Conservation (phyloP, 148 eudicot species). For the Rhododendron ferrugineum region DNA sequence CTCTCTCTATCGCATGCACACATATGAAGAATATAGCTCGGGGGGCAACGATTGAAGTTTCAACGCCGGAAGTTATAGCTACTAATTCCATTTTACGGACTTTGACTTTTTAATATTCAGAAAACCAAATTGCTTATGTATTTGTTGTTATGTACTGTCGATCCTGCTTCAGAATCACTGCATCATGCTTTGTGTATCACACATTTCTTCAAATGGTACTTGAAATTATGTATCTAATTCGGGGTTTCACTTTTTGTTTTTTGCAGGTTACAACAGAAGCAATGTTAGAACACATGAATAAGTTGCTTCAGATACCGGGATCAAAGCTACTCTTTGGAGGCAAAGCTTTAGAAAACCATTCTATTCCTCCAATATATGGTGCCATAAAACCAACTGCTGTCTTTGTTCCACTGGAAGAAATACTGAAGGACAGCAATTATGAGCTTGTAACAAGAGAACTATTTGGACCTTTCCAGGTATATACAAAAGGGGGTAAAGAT, state of each 20-base stretch:
- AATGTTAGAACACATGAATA: conserved; percentile 70
- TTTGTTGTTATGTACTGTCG: neutral
- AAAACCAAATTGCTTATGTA: neutral
- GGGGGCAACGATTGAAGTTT: neutral
- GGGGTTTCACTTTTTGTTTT: conserved; percentile 24
- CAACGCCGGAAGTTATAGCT: neutral
- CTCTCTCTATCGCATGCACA: neutral
- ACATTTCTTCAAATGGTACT: neutral
- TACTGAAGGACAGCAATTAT: conserved; percentile 66
- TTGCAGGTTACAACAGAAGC: conserved; percentile 79
- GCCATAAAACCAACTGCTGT: conserved; percentile 94
- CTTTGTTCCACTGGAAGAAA: conserved; percentile 83
- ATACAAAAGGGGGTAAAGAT: conserved; percentile 41
- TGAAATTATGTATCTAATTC: conserved; percentile 14
- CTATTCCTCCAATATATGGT: conserved; percentile 77
- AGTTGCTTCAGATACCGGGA: conserved; percentile 75
- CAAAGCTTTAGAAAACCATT: conserved; percentile 72
- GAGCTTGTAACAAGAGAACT: conserved; percentile 40
- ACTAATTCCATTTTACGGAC: neutral
- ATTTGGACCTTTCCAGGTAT: neutral
- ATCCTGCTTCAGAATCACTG: neutral
- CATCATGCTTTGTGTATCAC: neutral
- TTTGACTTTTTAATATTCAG: neutral
- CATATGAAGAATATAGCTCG: neutral
- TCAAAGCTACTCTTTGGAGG: conserved; percentile 88